Evolutionary conservation across 192 early-diverging fungal species (phyloP), one percentile per base, ranked within the genome.

Genomic region (Backusella psychrophila): DNA sequence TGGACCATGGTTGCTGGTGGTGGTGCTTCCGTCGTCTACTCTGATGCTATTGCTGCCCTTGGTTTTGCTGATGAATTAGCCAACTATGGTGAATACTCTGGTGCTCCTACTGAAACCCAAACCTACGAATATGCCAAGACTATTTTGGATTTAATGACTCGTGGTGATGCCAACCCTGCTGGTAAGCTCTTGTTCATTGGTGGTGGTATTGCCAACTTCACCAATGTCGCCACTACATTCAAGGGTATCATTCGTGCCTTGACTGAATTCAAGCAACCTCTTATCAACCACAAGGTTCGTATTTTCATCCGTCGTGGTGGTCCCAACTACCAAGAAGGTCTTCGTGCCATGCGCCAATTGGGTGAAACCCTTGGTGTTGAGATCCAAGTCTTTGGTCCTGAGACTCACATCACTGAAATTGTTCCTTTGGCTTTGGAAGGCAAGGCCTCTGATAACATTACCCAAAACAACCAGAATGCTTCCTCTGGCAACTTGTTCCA

Each of bases 1-100:
- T 99, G 98, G 98, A 98, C 98, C 74, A 99, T 99, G 98, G 96
- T 99, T 72, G 98, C 98, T 65, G 98, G 98, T 84, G 98, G 98
- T 72, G 98, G 98, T 84, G 98, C 98, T 71, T 96, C 95, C 31
- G 98, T 99, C 39, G 96, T 97, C 29, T 99, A 97, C 85, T 94
- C 96, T 35, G 98, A 99, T 84, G 98, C 98, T 39, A 99, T 99
- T 83, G 96, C 98, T n/a, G 95, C 95, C 56, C 91, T 95, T 52
- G 98, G 98, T 38, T 97, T 85, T 72, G 96, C 98, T 6, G 77
- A 90, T 80, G 96, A 99, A 85, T 89, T 99, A 31, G 98, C 98
- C 85, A 99, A 99, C 90, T 99, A 99, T 85, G 98, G 98, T 81
- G 98, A 99, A 87, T 99, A 99, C 91, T 99, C 98, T 67, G 98